These are phyloP conservation scores for Wickerhamiella slavikovae DNA, from an alignment of 805 yeast species.

Conservation along the genomic window DNA sequence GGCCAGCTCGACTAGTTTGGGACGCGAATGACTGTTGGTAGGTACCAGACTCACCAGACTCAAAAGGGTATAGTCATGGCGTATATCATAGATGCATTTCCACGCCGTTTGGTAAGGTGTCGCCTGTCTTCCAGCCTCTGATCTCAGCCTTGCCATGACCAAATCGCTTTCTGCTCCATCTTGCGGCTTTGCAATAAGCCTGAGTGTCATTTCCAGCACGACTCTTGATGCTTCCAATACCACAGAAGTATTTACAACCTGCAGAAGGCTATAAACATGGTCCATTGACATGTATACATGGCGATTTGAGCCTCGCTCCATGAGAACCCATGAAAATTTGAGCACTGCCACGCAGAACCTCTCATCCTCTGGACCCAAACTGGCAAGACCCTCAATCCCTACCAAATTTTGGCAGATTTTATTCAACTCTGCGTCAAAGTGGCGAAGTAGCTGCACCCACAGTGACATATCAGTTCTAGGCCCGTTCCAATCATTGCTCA, in stretches of 20 bases:
- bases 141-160: too few relatives aligned
- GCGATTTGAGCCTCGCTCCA: slow-evolving; percentile 51
- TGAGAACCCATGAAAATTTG: slow-evolving; percentile 36
- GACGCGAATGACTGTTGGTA: too few relatives aligned
- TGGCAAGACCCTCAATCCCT: slow-evolving; percentile 13
- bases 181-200: too few relatives aligned
- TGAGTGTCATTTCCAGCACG: too few relatives aligned
- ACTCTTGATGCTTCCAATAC: too few relatives aligned
- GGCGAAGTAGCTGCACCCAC: slow-evolving; percentile 60
- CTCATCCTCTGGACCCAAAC: slow-evolving; percentile 30
- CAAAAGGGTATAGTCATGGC: too few relatives aligned
- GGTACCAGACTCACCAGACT: too few relatives aligned
- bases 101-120: too few relatives aligned
- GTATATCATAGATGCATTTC: too few relatives aligned
- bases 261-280: slow-evolving; percentile 34
- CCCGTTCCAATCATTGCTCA: slow-evolving; percentile 26
- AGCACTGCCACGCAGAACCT: slow-evolving; percentile 29
- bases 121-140: too few relatives aligned
- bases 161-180: too few relatives aligned
- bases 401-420: not conserved
- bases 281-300: slow-evolving; percentile 48
- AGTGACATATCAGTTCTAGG: slow-evolving; percentile 50
- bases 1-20: too few relatives aligned
- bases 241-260: slow-evolving; percentile 37
- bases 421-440: slow-evolving; percentile 43